Evolutionary conservation across 495 filamentous ascomycete species (phyloP), one percentile per base, ranked within the genome.

Genomic region (Tuber melanosporum): DNA sequence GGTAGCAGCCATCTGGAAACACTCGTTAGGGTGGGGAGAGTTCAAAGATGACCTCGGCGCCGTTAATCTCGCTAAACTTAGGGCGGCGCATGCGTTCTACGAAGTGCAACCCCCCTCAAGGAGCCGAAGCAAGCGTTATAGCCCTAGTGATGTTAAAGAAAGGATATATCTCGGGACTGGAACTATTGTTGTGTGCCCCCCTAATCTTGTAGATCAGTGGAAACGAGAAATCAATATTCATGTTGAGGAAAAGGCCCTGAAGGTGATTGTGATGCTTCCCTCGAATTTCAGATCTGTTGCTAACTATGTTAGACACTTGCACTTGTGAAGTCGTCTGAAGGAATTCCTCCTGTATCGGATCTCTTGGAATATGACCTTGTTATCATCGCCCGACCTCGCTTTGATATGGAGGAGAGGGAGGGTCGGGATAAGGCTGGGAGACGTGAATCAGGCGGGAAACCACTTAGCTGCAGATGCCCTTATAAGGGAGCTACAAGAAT

Each of bases 351-450:
- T 0, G 84, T 87, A 0, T 83, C 88, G 6, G 85, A 90, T 20
- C 86, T 98, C 0, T 76, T 91, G 19, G 82, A 88, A 0, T 94
- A 91, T 81, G 94, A 98, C 83, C 87, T 97, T 43, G 83, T 98
- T 10, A 84, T 98, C 0, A 92, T 97, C 80, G 92, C 92, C 8
- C 90, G 90, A 49, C 86, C 85, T 36, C 88, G 92, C 0, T 94
- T 97, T 80, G 92, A 93, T 78, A 86, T 85, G 73, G 90, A 92
- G 62, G 83, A 86, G 44, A 82, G 81, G 17, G 81, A 85, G 69
- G 86, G 85, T 1, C 83, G 82, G 36, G 84, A 85, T 72, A 39
- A 32, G 12, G 69, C 71, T 26, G 83, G 81, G 0, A 76, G 83
- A 6, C 74, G 82, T 7, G 82, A 79, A 39, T 66, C 72, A 12